A percentile compares a stretch with the other conserved stretches of the same genome.
Evolutionary conservation across 371 early-diverging fungal genomes (phyloP).

Genomic region (Haplosporangium sp.): DNA sequence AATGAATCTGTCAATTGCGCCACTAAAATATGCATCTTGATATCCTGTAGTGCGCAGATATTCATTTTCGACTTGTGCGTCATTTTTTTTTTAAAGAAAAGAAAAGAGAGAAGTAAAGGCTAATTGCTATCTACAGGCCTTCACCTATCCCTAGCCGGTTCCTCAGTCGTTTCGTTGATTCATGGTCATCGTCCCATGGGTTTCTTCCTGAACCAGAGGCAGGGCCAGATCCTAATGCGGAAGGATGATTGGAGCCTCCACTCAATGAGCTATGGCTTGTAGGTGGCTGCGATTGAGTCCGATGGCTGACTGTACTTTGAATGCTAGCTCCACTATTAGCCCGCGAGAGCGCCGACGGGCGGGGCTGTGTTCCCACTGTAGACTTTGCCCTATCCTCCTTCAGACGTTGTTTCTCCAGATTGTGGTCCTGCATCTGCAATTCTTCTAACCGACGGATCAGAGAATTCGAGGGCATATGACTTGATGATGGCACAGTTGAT

Average conservation of each 20-base stretch:
- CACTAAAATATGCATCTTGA: too few relatives aligned
- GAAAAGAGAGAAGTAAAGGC: too few relatives aligned
- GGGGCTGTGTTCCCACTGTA: slow-evolving; percentile 12
- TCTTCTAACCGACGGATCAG: slow-evolving; percentile 43
- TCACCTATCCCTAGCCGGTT: slow-evolving; percentile 20
- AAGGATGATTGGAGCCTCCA: background rate
- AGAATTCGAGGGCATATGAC: slow-evolving; percentile 35
- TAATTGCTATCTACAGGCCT: slow-evolving; percentile 3
- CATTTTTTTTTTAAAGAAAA: background rate
- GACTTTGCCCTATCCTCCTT: slow-evolving; percentile 11
- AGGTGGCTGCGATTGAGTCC: slow-evolving; percentile 1
- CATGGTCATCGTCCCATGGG: slow-evolving; percentile 31
- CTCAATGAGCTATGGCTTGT: background rate
- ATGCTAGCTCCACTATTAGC: slow-evolving; percentile 39
- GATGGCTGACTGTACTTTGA: slow-evolving; percentile 16
- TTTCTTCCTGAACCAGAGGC: slow-evolving; percentile 1
- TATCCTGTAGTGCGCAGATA: too few relatives aligned
- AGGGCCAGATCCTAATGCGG: slow-evolving; percentile 2
- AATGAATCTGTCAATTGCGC: too few relatives aligned
- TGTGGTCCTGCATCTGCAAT: slow-evolving; percentile 44
- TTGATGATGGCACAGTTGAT: slow-evolving; percentile 12
- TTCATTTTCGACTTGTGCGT: background rate
- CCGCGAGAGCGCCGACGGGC: slow-evolving; percentile 23
- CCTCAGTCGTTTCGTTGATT: slow-evolving; percentile 13
- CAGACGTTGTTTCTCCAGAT: slow-evolving; percentile 19